Evolutionary conservation across 2,329 filamentous ascomycete genomes (phyloP), one percentile per base, ranked within the genome.

Genomic region (Xylaria sp.): DNA sequence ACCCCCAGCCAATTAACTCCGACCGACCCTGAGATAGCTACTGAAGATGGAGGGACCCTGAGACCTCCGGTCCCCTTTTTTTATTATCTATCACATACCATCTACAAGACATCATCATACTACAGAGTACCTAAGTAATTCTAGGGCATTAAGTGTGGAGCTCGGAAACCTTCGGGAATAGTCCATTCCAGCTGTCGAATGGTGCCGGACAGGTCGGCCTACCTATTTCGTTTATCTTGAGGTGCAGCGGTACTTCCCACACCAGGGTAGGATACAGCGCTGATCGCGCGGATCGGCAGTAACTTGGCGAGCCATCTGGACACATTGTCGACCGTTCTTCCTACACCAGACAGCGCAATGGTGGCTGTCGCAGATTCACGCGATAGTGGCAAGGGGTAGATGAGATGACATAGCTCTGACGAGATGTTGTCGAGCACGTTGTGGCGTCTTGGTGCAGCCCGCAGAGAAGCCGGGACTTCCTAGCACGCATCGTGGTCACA

Each of bases 251-350:
- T 34, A 69, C 56, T 61, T 67, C 42, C 64, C 64, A 63, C 24
- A 47, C 55, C 59, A 39, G 39, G 57, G 62, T 66, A 65, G 61
- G 21, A 60, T 45, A 51, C 56, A 60, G 56, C 30, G 67, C 60
- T 53, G 60, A 64, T 64, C 60, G 57, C 45, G 12, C 34, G 53
- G 67, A 69, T 69, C 67, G 42, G 51, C 64, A 69, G 8, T 39
- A 32, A 42, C 64, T 60, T 62, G 64, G 42, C 56, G 5, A 54
- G 51, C 66, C 39, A 58, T 58, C 5, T 24, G 19, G 57, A 50
- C 51, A 47, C 62, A 32, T 61, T 61, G 39, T 34, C 48, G 54
- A 21, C 54, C 36, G 24, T 21, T 45, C n/a, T 48, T 21, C 47
- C 21, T 47, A 47, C 42, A 47, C 42, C 6, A 51, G 48, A 30